Conservation (phyloP, 176 grass and related monocot species). For the Cenchrus americanus region DNA sequence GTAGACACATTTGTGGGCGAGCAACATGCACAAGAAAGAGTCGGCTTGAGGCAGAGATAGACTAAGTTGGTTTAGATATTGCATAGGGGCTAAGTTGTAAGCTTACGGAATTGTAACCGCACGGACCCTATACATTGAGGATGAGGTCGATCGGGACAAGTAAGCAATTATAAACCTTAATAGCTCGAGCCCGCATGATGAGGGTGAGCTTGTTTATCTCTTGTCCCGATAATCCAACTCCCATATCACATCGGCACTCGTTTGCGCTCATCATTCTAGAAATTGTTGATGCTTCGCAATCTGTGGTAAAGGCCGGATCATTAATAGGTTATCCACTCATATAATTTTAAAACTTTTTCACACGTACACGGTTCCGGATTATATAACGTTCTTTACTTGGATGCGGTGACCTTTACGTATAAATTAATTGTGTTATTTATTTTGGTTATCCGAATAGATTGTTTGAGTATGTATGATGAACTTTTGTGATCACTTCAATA, state of each 20-base stretch:
- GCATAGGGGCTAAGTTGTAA: not conserved
- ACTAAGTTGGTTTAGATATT: not conserved
- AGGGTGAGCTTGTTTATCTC: not conserved
- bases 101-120: not conserved
- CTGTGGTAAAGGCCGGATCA: constrained; percentile 7
- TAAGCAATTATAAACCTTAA: not conserved
- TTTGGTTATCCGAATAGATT: constrained; percentile 23
- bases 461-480: constrained; percentile 31
- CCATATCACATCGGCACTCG: not conserved
- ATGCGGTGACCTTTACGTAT: constrained; percentile 13
- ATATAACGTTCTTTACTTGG: not conserved
- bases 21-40: not conserved
- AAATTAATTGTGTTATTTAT: constrained; percentile 10
- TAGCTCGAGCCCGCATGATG: not conserved
- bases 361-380: not conserved
- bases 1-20: not conserved
- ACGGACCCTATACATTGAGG: not conserved
- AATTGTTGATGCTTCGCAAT: not conserved
- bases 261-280: constrained; percentile 29
- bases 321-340: constrained; percentile 16
- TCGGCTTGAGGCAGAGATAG: not conserved
- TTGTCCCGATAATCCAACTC: not conserved
- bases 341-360: not conserved
- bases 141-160: not conserved
- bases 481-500: constrained; percentile 4